These are phyloP conservation scores for Apium graveolens DNA, from an alignment of 129 eudicot species.

Conservation along the genomic window DNA sequence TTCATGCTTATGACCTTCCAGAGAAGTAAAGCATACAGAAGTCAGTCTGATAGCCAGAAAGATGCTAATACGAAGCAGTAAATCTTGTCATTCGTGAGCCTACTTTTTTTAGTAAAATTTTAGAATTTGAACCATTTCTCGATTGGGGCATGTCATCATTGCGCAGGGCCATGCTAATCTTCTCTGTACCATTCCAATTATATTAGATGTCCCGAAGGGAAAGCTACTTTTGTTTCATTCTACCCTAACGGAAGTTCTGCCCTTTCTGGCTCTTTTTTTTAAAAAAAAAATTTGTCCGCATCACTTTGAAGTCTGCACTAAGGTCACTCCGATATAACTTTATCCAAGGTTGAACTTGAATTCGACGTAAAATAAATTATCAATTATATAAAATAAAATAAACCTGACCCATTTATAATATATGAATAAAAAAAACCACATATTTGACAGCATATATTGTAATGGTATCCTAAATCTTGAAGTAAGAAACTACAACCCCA, in stretches of 20 bases:
- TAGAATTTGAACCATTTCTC: neutral
- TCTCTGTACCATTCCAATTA: neutral
- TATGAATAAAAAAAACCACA: neutral
- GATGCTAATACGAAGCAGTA: neutral
- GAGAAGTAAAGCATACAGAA: slow-evolving; percentile 2
- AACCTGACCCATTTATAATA: neutral
- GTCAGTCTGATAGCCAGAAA: neutral
- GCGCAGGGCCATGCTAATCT: neutral
- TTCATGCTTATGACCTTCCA: neutral
- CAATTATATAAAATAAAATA: neutral
- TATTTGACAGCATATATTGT: neutral
- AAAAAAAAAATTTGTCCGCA: too few relatives aligned
- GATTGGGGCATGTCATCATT: neutral
- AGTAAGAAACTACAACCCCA: neutral
- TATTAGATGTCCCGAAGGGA: neutral
- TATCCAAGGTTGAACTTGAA: neutral
- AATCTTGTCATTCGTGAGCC: neutral
- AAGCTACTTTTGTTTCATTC: neutral
- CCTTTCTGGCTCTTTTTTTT: neutral
- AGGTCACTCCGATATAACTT: neutral
- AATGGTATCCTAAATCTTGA: neutral
- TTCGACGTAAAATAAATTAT: neutral
- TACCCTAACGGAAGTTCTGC: neutral
- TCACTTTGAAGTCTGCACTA: neutral
- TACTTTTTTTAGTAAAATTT: neutral